Evolutionary conservation across 495 filamentous ascomycete genomes (phyloP).

Genomic region (Penicillium malachiteum): DNA sequence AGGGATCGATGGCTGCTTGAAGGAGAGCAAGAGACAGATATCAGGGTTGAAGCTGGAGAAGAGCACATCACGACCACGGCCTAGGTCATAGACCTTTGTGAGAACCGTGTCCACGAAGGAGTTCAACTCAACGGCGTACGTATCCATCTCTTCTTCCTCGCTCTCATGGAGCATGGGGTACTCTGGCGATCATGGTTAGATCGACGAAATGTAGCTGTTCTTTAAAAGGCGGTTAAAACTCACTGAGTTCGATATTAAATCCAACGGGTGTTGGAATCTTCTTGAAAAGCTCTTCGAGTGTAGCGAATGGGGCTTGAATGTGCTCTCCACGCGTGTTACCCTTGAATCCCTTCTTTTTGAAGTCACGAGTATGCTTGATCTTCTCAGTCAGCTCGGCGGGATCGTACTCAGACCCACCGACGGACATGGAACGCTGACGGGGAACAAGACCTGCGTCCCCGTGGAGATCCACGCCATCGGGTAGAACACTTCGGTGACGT

Average conservation of each 20-base stretch:
- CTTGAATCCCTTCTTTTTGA: conserved; percentile 92
- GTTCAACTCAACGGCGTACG: conserved; percentile 94
- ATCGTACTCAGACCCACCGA: conserved; percentile 52
- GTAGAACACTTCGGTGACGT: conserved; percentile 15
- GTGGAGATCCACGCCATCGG: conserved; percentile 15
- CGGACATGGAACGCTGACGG: conserved; percentile 57
- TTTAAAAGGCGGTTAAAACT: conserved; percentile 26
- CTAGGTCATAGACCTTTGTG: conserved; percentile 76
- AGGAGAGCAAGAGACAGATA: conserved; percentile 86
- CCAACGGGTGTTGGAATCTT: conserved; percentile 77
- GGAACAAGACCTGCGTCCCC: conserved; percentile 18
- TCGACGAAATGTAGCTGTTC: conserved; percentile 28
- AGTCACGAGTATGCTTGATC: conserved; percentile 96
- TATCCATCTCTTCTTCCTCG: conserved; percentile 96
- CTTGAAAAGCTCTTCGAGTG: conserved; percentile 87
- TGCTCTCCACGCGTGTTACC: conserved; percentile 89
- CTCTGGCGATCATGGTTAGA: conserved; percentile 49
- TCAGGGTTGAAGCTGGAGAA: conserved; percentile 98
- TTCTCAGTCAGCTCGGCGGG: conserved; percentile 72
- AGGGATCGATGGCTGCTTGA: conserved; percentile 95
- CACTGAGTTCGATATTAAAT: conserved; percentile 97
- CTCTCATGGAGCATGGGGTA: conserved; percentile 96
- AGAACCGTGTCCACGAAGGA: conserved; percentile 94
- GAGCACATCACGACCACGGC: conserved; percentile 76
- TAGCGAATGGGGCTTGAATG: conserved; percentile 93